Evolutionary conservation across 345 rosid species (phyloP).

Genomic region (Brassica rapa): DNA sequence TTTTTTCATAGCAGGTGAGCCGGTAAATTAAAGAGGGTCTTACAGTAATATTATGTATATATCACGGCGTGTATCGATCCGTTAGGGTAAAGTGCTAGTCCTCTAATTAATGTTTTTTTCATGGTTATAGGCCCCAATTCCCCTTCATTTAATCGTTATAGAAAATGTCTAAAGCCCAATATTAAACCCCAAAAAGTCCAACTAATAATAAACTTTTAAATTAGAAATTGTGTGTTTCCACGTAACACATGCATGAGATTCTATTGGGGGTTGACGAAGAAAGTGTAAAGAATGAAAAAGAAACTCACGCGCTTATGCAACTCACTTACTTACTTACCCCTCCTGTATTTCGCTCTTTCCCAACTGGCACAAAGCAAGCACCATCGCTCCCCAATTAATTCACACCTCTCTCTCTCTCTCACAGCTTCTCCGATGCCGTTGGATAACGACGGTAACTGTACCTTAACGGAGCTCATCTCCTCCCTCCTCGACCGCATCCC

Average conservation of each 20-base stretch:
- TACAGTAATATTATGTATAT: too few relatives aligned
- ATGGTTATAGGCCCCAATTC: too few relatives aligned
- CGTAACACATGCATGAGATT: conserved; percentile 43
- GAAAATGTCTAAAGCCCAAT: background rate
- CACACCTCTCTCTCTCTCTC: conserved; percentile 16
- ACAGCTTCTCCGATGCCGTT: conserved; percentile 54
- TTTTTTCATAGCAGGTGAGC: too few relatives aligned
- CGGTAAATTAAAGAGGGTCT: too few relatives aligned
- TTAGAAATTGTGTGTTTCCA: conserved; percentile 20
- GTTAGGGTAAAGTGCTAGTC: too few relatives aligned
- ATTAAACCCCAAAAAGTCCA: background rate
- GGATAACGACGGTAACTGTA: conserved; percentile 46
- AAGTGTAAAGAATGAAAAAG: background rate
- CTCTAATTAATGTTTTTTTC: too few relatives aligned
- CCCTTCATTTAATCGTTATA: background rate
- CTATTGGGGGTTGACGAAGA: conserved; percentile 29
- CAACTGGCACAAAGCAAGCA: conserved; percentile 30
- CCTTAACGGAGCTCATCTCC: conserved; percentile 41
- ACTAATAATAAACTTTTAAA: background rate
- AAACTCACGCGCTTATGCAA: conserved; percentile 29
- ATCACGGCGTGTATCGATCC: too few relatives aligned
- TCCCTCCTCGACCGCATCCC: conserved; percentile 56
- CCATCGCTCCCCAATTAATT: conserved; percentile 23
- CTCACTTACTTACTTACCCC: background rate
- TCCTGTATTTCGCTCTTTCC: conserved; percentile 37